Percentiles rank a stretch among this genome's conserved stretches.
Conservation (phyloP, 495 filamentous ascomycete genomes). For the Penicillium paxilli region DNA sequence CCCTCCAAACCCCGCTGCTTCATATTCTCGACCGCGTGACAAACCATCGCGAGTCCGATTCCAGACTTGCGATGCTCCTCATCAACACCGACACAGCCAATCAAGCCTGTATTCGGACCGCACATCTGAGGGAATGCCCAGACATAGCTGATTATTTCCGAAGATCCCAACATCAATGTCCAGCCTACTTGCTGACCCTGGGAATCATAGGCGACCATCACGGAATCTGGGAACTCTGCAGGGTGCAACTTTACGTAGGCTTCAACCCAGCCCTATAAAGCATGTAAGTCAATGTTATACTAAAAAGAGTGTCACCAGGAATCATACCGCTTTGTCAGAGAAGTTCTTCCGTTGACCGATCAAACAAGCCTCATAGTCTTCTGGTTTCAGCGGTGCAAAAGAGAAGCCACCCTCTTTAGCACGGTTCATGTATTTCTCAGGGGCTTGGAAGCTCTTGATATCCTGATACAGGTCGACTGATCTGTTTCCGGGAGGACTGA, state of each 20-base stretch:
- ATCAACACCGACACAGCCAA: slow-evolving; percentile 53
- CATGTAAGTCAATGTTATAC: not conserved
- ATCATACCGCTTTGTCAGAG: slow-evolving; percentile 35
- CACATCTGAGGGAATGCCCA: slow-evolving; percentile 50
- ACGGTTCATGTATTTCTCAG: slow-evolving; percentile 35
- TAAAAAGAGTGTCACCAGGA: not conserved
- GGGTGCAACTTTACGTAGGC: slow-evolving; percentile 44
- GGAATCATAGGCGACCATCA: slow-evolving; percentile 47
- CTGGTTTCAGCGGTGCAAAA: slow-evolving; percentile 39
- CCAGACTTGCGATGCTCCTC: slow-evolving; percentile 37
- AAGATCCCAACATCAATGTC: slow-evolving; percentile 47
- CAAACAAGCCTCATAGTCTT: slow-evolving; percentile 44
- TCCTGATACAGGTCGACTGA: slow-evolving; percentile 46
- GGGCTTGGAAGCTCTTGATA: slow-evolving; percentile 37
- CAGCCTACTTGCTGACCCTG: slow-evolving; percentile 46
- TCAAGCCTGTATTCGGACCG: slow-evolving; percentile 48
- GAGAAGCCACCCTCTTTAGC: slow-evolving; percentile 36
- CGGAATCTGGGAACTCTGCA: slow-evolving; percentile 36
- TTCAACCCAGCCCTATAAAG: slow-evolving; percentile 45
- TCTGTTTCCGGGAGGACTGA: slow-evolving; percentile 26
- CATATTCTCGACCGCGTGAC: slow-evolving; percentile 51
- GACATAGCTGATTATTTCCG: slow-evolving; percentile 31
- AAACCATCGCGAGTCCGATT: slow-evolving; percentile 47
- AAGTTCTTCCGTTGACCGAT: slow-evolving; percentile 47
- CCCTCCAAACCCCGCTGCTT: slow-evolving; percentile 46